These are phyloP conservation scores for Beauveria bassiana DNA, from an alignment of 2,329 filamentous ascomycete species.

Conservation along the genomic window DNA sequence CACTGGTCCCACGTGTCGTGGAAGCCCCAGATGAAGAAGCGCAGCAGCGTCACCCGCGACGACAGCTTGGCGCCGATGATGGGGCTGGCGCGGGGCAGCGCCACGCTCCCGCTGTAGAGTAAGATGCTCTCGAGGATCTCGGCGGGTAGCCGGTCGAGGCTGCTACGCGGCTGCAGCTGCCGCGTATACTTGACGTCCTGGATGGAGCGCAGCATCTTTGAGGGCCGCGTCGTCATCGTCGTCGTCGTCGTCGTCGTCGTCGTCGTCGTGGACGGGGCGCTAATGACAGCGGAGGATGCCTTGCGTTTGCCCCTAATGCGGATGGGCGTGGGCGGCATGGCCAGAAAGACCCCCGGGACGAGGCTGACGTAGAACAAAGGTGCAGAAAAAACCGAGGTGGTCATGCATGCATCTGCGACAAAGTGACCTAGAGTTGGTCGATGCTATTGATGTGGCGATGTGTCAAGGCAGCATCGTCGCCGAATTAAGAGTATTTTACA, in stretches of 20 bases:
- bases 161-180: conserved; percentile 18
- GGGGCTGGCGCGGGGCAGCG: conserved; percentile 37
- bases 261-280: neutral
- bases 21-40: conserved; percentile 29
- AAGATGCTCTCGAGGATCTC: conserved; percentile 49
- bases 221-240: neutral
- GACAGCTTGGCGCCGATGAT: conserved; percentile 41
- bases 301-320: conserved; percentile 39
- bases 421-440: neutral
- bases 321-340: conserved; percentile 43
- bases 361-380: neutral
- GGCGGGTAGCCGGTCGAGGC: conserved; percentile 34
- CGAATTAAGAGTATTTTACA: too few relatives aligned
- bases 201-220: conserved; percentile 6
- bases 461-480: neutral
- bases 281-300: conserved; percentile 11
- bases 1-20: conserved; percentile 29
- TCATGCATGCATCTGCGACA: neutral
- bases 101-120: conserved; percentile 39
- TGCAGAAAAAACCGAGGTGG: neutral
- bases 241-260: neutral
- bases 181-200: conserved; percentile 24
- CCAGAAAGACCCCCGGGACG: neutral
- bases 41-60: conserved; percentile 27
- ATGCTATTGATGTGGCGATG: neutral